Evolutionary conservation across 2,329 filamentous ascomycete genomes (phyloP), one percentile per base, ranked within the genome.

Genomic region (Balansia obtecta): DNA sequence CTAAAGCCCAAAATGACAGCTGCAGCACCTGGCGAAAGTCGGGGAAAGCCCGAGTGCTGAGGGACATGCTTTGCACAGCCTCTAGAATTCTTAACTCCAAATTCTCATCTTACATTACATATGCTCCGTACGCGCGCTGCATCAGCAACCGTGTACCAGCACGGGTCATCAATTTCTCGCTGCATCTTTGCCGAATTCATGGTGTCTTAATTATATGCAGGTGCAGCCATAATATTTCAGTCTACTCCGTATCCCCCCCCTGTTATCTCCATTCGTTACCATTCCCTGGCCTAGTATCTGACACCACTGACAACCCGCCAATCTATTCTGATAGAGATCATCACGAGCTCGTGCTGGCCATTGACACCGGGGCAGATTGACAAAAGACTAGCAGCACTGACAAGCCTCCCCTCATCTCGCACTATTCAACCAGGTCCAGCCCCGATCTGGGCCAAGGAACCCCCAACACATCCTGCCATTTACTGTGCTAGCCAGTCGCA

Each of bases 401-500:
- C 48, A 48, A 46, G 38, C 16, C 11, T 15, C 12, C 38, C 47
- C 33, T 44, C 44, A 48, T 50, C 46, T 46, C 27, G n/a, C 37
- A 33, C 30, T 20, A 38, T 27, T 50, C 42, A 39, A 32, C 16
- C 38, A 47, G n/a, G 39, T 48, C 32, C 50, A 52, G 52, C 55
- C 60, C 55, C 50, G 58, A 59, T 61, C 51, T 58, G 57, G 56
- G 53, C 53, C 55, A 53, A 56, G 51, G 53, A 58, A 62, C 62
- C 59, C 55, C 53, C 53, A 54, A 55, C 54, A 54, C 27, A 40
- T 34, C 39, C 58, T 64, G 55, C 60, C 57, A 7, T 27, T 27
- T 48, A 56, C 56, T 56, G 54, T 52, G 57, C 48, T 54, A 59
- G 57, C 64, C 63, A 66, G 65, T 65, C 64, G 63, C 63, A 66